Base-by-base conservation (phyloP, 2,329 filamentous ascomycete species). In the Coleophoma eucalyptorum region DNA sequence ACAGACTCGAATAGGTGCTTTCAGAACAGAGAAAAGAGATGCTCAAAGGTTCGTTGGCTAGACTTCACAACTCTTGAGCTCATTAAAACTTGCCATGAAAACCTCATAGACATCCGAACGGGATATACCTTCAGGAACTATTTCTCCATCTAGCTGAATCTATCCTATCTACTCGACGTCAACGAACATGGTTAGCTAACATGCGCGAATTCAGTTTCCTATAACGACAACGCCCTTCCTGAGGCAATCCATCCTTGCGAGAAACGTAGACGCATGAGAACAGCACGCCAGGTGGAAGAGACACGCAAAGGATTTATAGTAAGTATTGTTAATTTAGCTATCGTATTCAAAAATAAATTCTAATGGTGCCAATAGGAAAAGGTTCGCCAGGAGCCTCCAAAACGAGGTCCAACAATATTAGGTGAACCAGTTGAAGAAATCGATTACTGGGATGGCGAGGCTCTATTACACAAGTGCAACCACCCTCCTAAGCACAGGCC, bases 191-290 rank as follows among this genome's bases (percentile, higher is more conserved):
- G 21, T 10, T n/a, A 26, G 19, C 19, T 26, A 31, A 26, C 16
- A n/a, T 34, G 10, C 5, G 26, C 38, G 2, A 11, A 15, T 5
- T 7, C 19, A 44, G 32, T 41, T 16, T 26, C 31, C 43, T 18
- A 26, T 8, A 46, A 46, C 13, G 33, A 46, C n/a, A 20, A 37
- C 16, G 43, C 13, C 1, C 34, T 60, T 0, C 56, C 56, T 26
- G 51, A 54, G 11, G 56, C 58, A 2, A 44, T 56, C 21, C 43
- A 43, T 7, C 26, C 37, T 4, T 34, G 4, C 2, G 57, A 59
- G 35, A 57, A 51, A 34, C 55, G 44, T 13, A 46, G 43, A 2
- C 19, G 53, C 2, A 37, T 48, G n/a, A 35, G 42, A 3, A 41
- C 41, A 12, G 46, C 37, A 10, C 26, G 50, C 6, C 33, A 38